Base-by-base conservation (phyloP, 1,139 yeast genomes). In the Maudiozyma humilis region DNA sequence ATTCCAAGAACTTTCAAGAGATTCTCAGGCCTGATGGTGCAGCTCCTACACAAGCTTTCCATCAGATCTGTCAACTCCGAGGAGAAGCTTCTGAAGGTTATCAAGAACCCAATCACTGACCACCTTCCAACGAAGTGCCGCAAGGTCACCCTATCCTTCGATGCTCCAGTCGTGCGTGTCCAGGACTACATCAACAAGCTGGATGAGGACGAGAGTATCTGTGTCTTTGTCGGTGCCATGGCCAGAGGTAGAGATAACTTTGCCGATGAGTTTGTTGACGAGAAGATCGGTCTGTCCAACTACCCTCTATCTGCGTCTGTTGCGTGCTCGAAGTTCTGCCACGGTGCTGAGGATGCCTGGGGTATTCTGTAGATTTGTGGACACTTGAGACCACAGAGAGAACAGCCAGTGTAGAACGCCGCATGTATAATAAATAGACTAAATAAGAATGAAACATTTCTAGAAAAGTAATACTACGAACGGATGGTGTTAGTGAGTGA, bases 181-280 rank as follows among this genome's bases (percentile, higher is more conserved):
- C 95, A 88, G 65, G 95, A 88, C 60, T 89, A 86, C 63, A 91
- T 89, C 37, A 68, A 70, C 35, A 82, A 82, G 45, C 71, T 91
- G 55, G 95, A 79, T 54, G 81, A 79, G 2, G 94, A 87, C 60
- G 96, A 91, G 67, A 85, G 96, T 62, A 82, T 91, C 56, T 91
- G 98, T 73, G 96, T 91, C 25, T 91, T 91, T 65, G 96, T 91
- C 40, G 98, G 98, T 62, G 96, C 98, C 42, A 91, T 91, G 96
- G 98, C 98, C 23, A 80, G 96, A 67, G 98, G 98, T 60, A 84
- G 84, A 63, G 98, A 91, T 67, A 88, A 79, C 55, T 91, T 91
- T 67, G 98, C 98, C 32, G 98, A 91, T 65, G 97, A 89, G 66
- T 89, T 66, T 61, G 95, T 89, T 38, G 98, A 91, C 64, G 98